Evolutionary conservation across 495 filamentous ascomycete species (phyloP).

Genomic region (Sabuloglossum arenarium): DNA sequence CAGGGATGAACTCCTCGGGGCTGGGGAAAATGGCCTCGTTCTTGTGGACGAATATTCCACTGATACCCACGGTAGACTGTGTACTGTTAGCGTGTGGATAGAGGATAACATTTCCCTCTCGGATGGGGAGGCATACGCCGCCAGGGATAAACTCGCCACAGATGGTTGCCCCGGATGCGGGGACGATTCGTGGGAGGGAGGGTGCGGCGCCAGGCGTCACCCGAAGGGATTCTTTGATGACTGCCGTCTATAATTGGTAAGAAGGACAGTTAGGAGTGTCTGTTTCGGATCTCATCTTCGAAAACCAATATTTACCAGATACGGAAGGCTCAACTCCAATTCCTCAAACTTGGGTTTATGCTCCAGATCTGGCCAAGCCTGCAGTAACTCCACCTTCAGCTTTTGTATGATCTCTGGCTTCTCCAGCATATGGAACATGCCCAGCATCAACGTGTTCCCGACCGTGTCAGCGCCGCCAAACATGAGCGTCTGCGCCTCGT

Average conservation of each 20-base stretch:
- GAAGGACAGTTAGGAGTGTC: not conserved
- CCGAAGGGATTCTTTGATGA: constrained; percentile 13
- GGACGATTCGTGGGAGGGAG: constrained; percentile 1
- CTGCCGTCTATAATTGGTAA: constrained; percentile 9
- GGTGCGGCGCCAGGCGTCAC: not conserved
- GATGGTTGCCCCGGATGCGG: not conserved
- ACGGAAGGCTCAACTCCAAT: constrained; percentile 17
- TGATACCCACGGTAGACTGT: constrained; percentile 4
- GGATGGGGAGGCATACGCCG: not conserved
- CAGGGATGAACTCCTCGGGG: constrained; percentile 5
- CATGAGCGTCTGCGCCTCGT: constrained; percentile 19
- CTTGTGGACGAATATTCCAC: not conserved
- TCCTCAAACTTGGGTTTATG: constrained; percentile 12
- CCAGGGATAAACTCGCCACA: constrained; percentile 4
- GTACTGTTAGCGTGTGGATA: not conserved
- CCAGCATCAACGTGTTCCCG: constrained; percentile 16
- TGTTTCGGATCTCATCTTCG: not conserved
- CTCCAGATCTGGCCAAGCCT: constrained; percentile 14
- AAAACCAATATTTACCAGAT: constrained; percentile 7
- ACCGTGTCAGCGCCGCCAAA: constrained; percentile 24
- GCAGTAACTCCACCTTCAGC: constrained; percentile 16
- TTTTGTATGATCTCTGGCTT: constrained; percentile 8
- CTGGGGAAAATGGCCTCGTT: constrained; percentile 10
- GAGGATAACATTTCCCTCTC: too few relatives aligned
- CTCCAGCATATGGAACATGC: constrained; percentile 16